A percentile compares a stretch with the other conserved stretches of the same genome.
Evolutionary conservation across 148 eudicot species (phyloP).

Genomic region (Amaranthus cruentus): DNA sequence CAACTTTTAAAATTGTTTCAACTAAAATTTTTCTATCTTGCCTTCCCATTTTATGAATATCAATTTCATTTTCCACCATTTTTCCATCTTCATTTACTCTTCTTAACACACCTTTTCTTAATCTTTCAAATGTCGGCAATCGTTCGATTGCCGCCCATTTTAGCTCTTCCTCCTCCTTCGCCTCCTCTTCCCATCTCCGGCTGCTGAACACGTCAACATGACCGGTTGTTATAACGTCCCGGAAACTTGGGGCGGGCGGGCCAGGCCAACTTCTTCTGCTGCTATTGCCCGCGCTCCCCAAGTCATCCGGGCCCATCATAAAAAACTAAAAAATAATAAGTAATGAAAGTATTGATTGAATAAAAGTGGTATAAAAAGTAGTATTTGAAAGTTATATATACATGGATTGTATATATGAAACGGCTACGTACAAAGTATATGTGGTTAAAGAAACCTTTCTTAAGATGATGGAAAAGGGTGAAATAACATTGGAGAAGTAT

Average conservation of each 20-base stretch:
- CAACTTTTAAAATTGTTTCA: constrained; percentile 30
- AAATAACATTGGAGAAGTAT: neutral
- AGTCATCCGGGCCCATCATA: constrained; percentile 5
- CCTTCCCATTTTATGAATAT: constrained; percentile 27
- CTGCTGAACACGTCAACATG: constrained; percentile 28
- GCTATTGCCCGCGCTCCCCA: constrained; percentile 13
- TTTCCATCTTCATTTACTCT: constrained; percentile 31
- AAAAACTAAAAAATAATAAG: neutral
- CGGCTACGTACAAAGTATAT: neutral
- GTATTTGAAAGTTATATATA: constrained; percentile 12
- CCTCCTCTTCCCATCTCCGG: constrained; percentile 20
- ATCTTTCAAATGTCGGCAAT: constrained; percentile 39
- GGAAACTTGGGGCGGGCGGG: constrained; percentile 18
- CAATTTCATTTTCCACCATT: constrained; percentile 28
- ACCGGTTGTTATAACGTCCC: constrained; percentile 20
- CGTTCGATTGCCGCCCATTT: constrained; percentile 58
- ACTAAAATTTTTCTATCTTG: constrained; percentile 31
- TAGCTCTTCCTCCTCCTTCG: constrained; percentile 42
- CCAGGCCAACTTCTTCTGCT: constrained; percentile 22
- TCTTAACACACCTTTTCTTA: constrained; percentile 41
- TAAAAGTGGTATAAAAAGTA: neutral
- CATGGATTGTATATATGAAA: neutral
- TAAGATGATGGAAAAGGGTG: neutral
- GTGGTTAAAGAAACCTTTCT: neutral
- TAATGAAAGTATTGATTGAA: neutral